Conservation (phyloP, 352 stramenopile genomes). For the Sclerospora graminicola region DNA sequence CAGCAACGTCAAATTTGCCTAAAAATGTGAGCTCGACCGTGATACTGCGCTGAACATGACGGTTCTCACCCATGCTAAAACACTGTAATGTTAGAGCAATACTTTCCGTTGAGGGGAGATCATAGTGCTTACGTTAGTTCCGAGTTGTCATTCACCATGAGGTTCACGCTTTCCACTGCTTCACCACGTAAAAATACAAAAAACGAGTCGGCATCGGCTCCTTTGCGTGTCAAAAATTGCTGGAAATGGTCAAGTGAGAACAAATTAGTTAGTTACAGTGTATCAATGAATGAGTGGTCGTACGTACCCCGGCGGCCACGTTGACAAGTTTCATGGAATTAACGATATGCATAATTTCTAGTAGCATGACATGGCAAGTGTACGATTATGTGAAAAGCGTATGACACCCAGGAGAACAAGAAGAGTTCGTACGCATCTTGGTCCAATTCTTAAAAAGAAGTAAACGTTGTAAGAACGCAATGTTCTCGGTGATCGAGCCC, state of each 20-base stretch:
- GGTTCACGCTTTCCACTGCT: constrained; percentile 53
- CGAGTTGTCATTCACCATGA: constrained; percentile 49
- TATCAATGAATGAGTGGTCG: neutral
- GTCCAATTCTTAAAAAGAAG: too few species aligned
- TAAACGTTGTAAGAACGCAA: too few species aligned
- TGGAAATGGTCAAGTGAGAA: constrained; percentile 7
- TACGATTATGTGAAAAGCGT: too few species aligned
- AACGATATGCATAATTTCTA: too few species aligned
- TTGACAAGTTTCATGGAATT: too few species aligned
- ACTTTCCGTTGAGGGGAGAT: too few species aligned
- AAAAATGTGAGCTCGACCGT: constrained; percentile 73
- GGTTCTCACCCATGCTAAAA: constrained; percentile 38
- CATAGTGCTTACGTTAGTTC: too few species aligned
- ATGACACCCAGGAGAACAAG: too few species aligned
- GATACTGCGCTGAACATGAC: constrained; percentile 53
- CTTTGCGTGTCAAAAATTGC: constrained; percentile 77
- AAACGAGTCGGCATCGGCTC: constrained; percentile 69
- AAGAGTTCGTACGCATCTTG: too few species aligned
- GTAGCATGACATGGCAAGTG: too few species aligned
- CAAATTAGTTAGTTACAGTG: neutral
- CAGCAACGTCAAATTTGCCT: constrained; percentile 70
- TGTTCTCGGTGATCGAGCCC: too few species aligned
- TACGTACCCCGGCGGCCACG: constrained; percentile 13
- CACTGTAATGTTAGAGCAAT: too few species aligned
- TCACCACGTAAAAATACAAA: constrained; percentile 67